These are phyloP conservation scores for Prosopis cineraria DNA, from an alignment of 306 rosid species.

Conservation along the genomic window DNA sequence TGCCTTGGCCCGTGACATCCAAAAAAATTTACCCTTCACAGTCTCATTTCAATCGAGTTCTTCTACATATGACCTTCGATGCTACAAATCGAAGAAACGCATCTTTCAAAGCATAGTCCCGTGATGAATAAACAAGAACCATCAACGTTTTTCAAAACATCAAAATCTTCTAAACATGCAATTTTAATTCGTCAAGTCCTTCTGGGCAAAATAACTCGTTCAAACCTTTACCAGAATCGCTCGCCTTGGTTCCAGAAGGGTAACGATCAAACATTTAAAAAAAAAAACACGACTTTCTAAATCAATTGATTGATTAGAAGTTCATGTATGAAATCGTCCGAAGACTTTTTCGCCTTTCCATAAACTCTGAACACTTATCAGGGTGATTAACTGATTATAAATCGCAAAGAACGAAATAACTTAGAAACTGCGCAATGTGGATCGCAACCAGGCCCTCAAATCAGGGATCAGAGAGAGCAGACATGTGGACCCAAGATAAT, in stretches of 20 bases:
- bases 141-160: neutral
- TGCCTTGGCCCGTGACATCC: neutral
- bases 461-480: conserved; percentile 85
- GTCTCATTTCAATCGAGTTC: neutral
- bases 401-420: neutral
- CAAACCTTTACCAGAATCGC: too few relatives aligned
- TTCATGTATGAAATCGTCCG: neutral
- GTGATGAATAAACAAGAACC: neutral
- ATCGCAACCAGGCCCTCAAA: conserved; percentile 95
- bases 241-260: neutral
- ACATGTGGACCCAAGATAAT: conserved; percentile 63
- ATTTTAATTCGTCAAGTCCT: too few relatives aligned
- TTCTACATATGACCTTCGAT: neutral
- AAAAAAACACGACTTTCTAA: neutral
- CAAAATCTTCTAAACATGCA: neutral
- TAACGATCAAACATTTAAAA: neutral
- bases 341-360: neutral
- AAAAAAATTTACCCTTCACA: neutral
- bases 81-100: neutral
- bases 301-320: too few relatives aligned
- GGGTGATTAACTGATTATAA: neutral
- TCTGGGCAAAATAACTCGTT: too few relatives aligned
- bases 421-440: conserved; percentile 41
- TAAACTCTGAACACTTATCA: neutral
- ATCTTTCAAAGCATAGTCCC: neutral